Conservation (phyloP, 2,329 filamentous ascomycete genomes). For the Talaromyces marneffei region DNA sequence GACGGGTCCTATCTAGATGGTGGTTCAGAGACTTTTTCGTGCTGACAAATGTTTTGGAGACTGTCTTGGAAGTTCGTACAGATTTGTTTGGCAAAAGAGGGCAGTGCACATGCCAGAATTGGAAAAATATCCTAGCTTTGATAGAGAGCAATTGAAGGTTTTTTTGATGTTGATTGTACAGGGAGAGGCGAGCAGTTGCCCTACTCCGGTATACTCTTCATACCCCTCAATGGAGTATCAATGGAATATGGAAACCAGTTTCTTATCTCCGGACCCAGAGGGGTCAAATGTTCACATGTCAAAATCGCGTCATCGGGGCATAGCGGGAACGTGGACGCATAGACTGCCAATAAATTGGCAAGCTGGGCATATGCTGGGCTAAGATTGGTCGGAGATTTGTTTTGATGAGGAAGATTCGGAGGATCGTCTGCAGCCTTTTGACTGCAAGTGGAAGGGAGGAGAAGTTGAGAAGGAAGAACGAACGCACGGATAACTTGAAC, state of each 20-base stretch:
- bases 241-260: neutral
- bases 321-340: neutral
- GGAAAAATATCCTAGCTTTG: neutral
- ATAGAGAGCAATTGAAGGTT: neutral
- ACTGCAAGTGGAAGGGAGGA: slow-evolving; percentile 16
- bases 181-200: neutral
- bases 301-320: neutral
- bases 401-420: slow-evolving; percentile 19
- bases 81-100: neutral
- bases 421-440: slow-evolving; percentile 18
- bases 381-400: slow-evolving; percentile 22
- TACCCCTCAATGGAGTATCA: neutral
- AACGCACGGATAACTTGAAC: neutral
- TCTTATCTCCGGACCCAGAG: neutral
- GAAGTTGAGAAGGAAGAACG: slow-evolving; percentile 12
- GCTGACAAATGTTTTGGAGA: neutral
- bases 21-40: neutral
- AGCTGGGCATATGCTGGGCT: slow-evolving; percentile 24
- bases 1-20: neutral
- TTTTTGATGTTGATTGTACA: neutral
- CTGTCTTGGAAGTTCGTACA: neutral
- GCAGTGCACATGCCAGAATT: neutral
- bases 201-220: neutral
- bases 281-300: neutral
- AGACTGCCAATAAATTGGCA: neutral